phyloP scores from a whole-genome alignment of 768 basidiomycete species.

The Russula griseocarnosa region DNA sequence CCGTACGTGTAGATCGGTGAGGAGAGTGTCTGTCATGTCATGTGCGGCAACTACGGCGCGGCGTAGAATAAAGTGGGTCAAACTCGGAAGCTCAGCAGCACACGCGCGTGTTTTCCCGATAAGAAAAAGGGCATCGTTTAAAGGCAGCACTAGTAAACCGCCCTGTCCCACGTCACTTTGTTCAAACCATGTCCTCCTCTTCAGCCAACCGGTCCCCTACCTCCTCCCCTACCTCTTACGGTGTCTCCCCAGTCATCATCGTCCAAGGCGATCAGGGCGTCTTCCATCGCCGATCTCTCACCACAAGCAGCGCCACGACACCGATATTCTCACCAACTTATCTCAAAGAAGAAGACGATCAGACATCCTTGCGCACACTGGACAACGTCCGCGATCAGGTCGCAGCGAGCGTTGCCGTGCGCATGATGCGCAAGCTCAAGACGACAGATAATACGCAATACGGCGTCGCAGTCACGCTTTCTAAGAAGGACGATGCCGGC shows the following conservation, averaged over 20 bases:
- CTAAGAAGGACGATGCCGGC: conserved; percentile 51
- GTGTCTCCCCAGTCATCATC: conserved; percentile 16
- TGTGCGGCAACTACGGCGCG: neutral
- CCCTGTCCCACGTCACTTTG: neutral
- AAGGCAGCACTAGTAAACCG: neutral
- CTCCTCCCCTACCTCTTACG: conserved; percentile 26
- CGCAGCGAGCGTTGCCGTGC: conserved; percentile 52
- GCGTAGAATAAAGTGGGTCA: neutral
- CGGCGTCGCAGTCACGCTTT: conserved; percentile 57
- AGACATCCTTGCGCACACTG: conserved; percentile 43
- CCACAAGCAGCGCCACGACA: conserved; percentile 20
- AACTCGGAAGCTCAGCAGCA: neutral
- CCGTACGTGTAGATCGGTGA: conserved; percentile 61
- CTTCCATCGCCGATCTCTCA: conserved; percentile 20
- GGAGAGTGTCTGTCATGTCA: conserved; percentile 31
- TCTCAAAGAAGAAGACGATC: conserved; percentile 4
- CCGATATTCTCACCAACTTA: conserved; percentile 21
- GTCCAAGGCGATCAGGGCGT: neutral
- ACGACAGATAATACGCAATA: conserved; percentile 51
- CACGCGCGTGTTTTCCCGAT: neutral
- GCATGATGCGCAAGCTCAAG: conserved; percentile 49
- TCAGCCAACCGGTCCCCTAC: conserved; percentile 15
- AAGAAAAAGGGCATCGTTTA: neutral
- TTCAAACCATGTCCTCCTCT: conserved; percentile 11
- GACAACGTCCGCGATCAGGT: conserved; percentile 59